Evolutionary conservation across 805 yeast species (phyloP).

Genomic region (Priceomyces fermenticarens): DNA sequence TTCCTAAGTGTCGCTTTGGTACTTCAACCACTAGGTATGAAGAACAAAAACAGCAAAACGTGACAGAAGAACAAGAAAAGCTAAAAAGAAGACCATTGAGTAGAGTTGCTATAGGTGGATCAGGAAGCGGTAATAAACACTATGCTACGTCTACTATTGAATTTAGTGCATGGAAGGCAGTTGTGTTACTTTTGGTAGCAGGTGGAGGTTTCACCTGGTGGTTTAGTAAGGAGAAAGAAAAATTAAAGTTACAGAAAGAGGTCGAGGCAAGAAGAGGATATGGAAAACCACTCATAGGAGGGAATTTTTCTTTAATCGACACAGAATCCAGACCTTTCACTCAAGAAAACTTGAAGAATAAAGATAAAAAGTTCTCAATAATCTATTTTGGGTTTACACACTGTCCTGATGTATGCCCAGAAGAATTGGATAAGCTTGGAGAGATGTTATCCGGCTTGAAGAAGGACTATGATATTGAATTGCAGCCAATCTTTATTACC

Average conservation of each 20-base stretch:
- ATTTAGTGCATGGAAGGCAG: conserved; percentile 84
- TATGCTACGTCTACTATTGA: conserved; percentile 51
- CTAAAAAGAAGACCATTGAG: conserved; percentile 61
- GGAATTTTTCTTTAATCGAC: conserved; percentile 75
- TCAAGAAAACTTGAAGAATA: conserved; percentile 67
- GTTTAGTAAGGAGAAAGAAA: conserved; percentile 74
- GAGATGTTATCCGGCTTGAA: conserved; percentile 63
- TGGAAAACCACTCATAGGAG: conserved; percentile 93
- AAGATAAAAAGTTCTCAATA: conserved; percentile 61
- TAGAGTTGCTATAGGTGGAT: conserved; percentile 74
- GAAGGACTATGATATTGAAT: conserved; percentile 46
- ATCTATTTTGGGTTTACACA: conserved; percentile 96
- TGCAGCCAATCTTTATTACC: conserved; percentile 89
- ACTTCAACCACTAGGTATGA: conserved; percentile 2
- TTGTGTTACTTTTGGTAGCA: conserved; percentile 57
- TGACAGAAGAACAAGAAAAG: background rate
- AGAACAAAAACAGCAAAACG: background rate
- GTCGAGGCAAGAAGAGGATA: conserved; percentile 84
- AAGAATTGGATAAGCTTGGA: conserved; percentile 90
- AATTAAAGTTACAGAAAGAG: conserved; percentile 68
- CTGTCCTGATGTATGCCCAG: conserved; percentile 99
- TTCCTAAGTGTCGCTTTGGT: conserved; percentile 3
- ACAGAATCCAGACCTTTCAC: conserved; percentile 72
- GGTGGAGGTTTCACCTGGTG: conserved; percentile 73
- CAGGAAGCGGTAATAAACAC: conserved; percentile 29